Evolutionary conservation across 2,329 filamentous ascomycete genomes (phyloP), one percentile per base, ranked within the genome.

Genomic region (Scedosporium boydii): DNA sequence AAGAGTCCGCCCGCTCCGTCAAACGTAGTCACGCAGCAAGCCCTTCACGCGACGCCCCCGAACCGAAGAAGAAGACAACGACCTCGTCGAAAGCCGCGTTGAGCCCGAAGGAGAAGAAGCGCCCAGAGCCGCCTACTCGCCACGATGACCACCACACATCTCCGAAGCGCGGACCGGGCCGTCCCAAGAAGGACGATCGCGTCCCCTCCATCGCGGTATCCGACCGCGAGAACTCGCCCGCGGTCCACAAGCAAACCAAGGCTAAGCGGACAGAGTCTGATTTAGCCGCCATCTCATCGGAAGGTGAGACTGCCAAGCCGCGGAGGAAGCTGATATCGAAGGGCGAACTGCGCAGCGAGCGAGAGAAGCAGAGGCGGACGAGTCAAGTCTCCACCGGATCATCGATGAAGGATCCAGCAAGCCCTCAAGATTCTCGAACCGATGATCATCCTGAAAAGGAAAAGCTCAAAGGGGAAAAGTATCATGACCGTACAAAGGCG

Each of bases 321-420:
- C 76, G 85, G 26, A 78, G 84, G 46, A 88, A 87, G 68, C 77
- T 88, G 10, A 78, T 88, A 21, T 87, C 85, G 0, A 85, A 85
- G 42, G 82, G 80, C 60, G 85, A 87, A 63, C 72, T 87, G 46
- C 83, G 84, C 64, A 82, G 82, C 9, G 82, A 85, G 68, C 77
- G 82, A 18, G 81, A 84, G 61, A 82, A 81, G 70, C 82, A 85
- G 66, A 77, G 84, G 18, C 82, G 85, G 6, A 76, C 81, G 55
- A 87, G 84, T 69, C 74, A 86, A 73, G 79, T 75, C 0, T 86
- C 84, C 1, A 85, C 76, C 55, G 74, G 80, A 34, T 84, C 84
- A 3, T 77, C 77, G 2, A 65, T 80, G 27, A 81, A 82, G 65
- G 82, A 85, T 46, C 76, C 80, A 1, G 74, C 79, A 4, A 85